A percentile compares a stretch with the other conserved stretches of the same genome.
Evolutionary conservation across 2,329 filamentous ascomycete species (phyloP).

Genomic region (Clonostachys chloroleuca): DNA sequence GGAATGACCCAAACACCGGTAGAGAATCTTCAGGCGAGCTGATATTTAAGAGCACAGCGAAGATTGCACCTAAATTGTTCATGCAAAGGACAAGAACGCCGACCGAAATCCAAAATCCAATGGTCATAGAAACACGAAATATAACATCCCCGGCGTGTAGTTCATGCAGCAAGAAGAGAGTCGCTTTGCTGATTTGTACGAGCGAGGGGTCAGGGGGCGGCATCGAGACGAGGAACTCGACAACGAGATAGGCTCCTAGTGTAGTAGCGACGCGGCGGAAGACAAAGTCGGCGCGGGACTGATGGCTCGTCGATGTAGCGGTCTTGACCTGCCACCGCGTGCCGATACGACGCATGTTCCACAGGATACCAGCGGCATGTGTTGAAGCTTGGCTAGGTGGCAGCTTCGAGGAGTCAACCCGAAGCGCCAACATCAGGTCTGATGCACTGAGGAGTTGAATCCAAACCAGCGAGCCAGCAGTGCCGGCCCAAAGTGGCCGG

Average conservation of each 20-base stretch:
- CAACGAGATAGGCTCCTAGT: not conserved
- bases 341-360: constrained; percentile 1
- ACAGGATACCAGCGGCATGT: not conserved
- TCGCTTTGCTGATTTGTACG: not conserved
- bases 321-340: constrained; percentile 1
- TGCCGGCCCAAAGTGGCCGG: constrained; percentile 1
- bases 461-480: constrained; percentile 1
- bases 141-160: not conserved
- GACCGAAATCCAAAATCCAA: not conserved
- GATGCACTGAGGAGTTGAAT: constrained; percentile 2
- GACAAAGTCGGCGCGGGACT: not conserved
- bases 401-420: not conserved
- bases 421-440: constrained; percentile 1
- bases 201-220: constrained; percentile 1
- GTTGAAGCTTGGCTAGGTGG: no score
- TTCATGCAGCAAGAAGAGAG: not conserved
- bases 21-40: not conserved
- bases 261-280: not conserved
- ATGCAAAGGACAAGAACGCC: not conserved
- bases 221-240: constrained; percentile 1
- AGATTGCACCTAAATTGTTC: not conserved
- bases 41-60: not conserved
- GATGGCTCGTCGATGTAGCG: not conserved
- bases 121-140: not conserved
- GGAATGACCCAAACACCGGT: constrained; percentile 1